Percentiles rank a stretch among this genome's conserved stretches.
These are phyloP conservation scores for Heracleum sosnowskyi DNA, from an alignment of 129 eudicot genomes.

Conservation along the genomic window DNA sequence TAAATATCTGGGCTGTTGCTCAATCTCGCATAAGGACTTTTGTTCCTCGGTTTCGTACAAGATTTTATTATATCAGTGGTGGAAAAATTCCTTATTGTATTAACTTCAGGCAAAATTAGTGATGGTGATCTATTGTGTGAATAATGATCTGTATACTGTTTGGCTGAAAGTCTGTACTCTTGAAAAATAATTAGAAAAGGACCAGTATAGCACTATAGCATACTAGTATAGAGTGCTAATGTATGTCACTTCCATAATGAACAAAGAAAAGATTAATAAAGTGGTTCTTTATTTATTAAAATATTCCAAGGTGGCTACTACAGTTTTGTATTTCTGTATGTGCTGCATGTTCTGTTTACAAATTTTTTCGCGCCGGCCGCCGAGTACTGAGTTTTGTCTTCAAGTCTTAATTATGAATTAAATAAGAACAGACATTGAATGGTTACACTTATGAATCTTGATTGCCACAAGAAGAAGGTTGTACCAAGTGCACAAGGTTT, in stretches of 20 bases:
- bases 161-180: neutral
- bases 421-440: neutral
- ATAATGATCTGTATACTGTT: neutral
- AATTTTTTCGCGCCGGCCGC: neutral
- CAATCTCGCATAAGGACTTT: neutral
- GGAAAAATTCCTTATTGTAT: neutral
- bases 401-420: neutral
- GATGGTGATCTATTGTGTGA: neutral
- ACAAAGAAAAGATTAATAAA: no score
- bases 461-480: neutral
- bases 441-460: neutral
- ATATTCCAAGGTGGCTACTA: neutral
- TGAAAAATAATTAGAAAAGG: neutral
- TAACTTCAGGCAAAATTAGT: neutral
- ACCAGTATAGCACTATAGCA: neutral
- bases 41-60: neutral
- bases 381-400: neutral
- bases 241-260: neutral
- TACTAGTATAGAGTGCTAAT: neutral
- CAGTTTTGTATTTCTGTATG: neutral
- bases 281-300: neutral
- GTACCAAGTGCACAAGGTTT: neutral
- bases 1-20: constrained; percentile 10
- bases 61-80: neutral
- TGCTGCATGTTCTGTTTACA: neutral